Evolutionary conservation across 2,329 filamentous ascomycete species (phyloP).

Genomic region (Cryphonectria carpinicola): DNA sequence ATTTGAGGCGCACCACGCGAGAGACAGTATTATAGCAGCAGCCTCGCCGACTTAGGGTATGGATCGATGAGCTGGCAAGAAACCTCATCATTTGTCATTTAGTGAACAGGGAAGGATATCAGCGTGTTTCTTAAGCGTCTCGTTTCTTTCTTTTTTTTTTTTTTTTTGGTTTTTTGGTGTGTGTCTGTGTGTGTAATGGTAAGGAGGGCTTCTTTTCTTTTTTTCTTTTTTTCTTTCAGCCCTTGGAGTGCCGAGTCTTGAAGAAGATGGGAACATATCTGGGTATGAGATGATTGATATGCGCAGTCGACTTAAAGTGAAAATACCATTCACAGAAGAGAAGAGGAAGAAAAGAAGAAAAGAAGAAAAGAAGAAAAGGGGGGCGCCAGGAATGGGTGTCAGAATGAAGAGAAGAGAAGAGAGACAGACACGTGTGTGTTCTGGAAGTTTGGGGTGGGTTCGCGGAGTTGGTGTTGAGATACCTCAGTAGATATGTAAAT

Average conservation of each 20-base stretch:
- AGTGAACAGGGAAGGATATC: neutral
- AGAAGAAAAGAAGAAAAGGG: too few relatives aligned
- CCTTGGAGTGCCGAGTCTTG: neutral
- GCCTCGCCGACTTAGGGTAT: neutral
- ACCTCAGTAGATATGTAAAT: neutral
- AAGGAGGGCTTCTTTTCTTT: neutral
- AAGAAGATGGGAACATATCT: neutral
- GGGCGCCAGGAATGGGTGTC: neutral
- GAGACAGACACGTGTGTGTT: neutral
- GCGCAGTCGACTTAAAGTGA: neutral
- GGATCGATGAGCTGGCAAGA: too few relatives aligned
- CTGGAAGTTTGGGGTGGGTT: neutral
- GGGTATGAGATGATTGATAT: neutral
- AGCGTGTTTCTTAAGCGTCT: neutral
- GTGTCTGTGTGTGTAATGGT: neutral
- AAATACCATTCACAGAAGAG: neutral
- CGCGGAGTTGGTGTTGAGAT: slow-evolving; percentile 3
- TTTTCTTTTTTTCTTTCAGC: neutral
- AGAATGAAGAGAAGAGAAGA: neutral
- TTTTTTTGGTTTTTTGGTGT: too few relatives aligned
- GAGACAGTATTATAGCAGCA: neutral
- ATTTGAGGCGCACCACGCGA: neutral
- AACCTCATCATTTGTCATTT: neutral
- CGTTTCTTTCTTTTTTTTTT: too few relatives aligned
- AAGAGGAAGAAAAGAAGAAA: too few relatives aligned